A percentile compares a stretch with the other conserved stretches of the same genome.
Evolutionary conservation across 805 yeast species (phyloP).

Genomic region (Candida michaelii): DNA sequence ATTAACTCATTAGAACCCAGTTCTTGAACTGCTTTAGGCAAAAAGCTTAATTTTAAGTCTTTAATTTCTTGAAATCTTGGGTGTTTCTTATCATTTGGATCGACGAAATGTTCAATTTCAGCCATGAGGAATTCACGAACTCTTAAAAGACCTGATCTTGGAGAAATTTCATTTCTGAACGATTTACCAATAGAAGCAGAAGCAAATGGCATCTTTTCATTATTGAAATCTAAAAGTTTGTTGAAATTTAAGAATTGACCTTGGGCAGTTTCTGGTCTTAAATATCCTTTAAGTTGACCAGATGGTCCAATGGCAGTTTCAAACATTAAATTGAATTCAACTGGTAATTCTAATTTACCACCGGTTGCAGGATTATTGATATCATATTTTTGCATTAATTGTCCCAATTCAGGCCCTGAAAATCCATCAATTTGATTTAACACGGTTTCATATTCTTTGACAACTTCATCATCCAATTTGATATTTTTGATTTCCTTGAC

Average conservation of each 20-base stretch:
- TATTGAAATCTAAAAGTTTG: conserved; percentile 91
- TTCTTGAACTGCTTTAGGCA: conserved; percentile 86
- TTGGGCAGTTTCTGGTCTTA: conserved; percentile 99
- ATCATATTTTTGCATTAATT: conserved; percentile 75
- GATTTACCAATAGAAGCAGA: conserved; percentile 98
- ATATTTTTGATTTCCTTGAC: conserved; percentile 91
- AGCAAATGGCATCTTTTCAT: conserved; percentile 98
- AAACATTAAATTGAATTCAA: conserved; percentile 96
- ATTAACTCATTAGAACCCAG: conserved; percentile 72
- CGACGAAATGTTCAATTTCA: conserved; percentile 98
- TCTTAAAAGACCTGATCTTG: conserved; percentile 95
- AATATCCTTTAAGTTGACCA: conserved; percentile 90
- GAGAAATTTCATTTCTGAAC: conserved; percentile 97
- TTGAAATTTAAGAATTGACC: conserved; percentile 97
- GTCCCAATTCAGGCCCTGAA: conserved; percentile 90
- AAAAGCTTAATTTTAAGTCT: conserved; percentile 69
- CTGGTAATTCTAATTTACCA: conserved; percentile 83
- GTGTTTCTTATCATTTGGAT: conserved; percentile 85
- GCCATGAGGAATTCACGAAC: conserved; percentile 99
- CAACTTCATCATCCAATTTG: conserved; percentile 78
- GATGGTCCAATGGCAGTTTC: conserved; percentile 99
- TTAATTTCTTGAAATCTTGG: conserved; percentile 73
- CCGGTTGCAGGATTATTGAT: conserved; percentile 92
- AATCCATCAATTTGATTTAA: conserved; percentile 94
- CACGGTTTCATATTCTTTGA: conserved; percentile 77